Base-by-base conservation (phyloP, 305 asterid species). In the Fraxinus xanthoxyloides region DNA sequence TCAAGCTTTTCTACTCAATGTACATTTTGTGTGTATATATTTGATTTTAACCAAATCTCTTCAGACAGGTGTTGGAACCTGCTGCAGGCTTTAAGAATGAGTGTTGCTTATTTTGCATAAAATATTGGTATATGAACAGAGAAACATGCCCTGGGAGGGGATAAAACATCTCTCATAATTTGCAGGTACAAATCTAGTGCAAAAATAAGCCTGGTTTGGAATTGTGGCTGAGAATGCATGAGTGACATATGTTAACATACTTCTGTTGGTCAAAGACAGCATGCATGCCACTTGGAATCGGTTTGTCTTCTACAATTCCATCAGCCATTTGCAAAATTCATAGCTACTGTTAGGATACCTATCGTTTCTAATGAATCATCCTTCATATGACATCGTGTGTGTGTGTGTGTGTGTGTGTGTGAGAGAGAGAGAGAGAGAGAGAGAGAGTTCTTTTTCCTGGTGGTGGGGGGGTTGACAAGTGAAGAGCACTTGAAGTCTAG, bases 241-340 rank as follows among this genome's bases (percentile, higher is more conserved):
- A 77, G 36, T 77, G 89, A 88, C 87, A 75, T 63, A 85, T 87
- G 85, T 70, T 6, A 31, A 32, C 12, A 17, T 35, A 61, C 48
- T 56, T 10, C 54, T 5, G 80, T 79, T 85, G 87, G 77, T 30
- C 82, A 15, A 26, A 81, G 21, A 81, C 77, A 89, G 95, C 95
- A 91, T 92, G 93, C 84, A 5, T 54, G 92, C 90, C 94, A 92
- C 93, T 90, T 91, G 92, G 84, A 56, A 88, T 75, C 21, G 10
- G 1, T 59, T 81, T 84, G 86, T 87, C 90, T n/a, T 81, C 24
- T 79, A 70, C 15, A 78, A 15, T 30, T 82, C 40, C 65, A 34
- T 26, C 80, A 28, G 40, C 43, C 82, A 65, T 75, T 83, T 48
- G 79, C 36, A 40, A 6, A n/a, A 7, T 26, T 32, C 74, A 4